Conservation (phyloP, 78 protist genomes). For the Neovahlkampfia damariscottae region DNA sequence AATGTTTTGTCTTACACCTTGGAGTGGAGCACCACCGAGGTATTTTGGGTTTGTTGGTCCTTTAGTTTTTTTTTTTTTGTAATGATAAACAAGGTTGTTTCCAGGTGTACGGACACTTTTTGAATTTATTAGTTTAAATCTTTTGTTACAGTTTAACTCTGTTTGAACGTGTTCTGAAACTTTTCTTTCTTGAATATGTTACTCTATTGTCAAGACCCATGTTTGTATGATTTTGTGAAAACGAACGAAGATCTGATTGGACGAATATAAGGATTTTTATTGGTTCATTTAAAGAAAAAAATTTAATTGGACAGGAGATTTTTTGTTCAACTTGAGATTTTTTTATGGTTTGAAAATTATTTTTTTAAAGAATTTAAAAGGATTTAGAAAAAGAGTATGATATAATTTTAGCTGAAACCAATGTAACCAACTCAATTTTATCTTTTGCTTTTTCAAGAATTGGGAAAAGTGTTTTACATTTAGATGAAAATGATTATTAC, state of each 20-base stretch:
- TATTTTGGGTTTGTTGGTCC: slow-evolving; percentile 56
- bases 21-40: slow-evolving; percentile 61
- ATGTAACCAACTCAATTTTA: too few species aligned
- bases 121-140: background rate
- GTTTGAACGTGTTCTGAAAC: background rate
- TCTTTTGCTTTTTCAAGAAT: background rate
- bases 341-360: too few species aligned
- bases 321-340: too few species aligned
- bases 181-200: background rate
- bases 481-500: background rate
- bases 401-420: too few species aligned
- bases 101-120: slow-evolving; percentile 63
- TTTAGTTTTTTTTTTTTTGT: slow-evolving; percentile 58
- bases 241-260: too few species aligned
- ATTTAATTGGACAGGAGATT: too few species aligned
- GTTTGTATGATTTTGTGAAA: too few species aligned
- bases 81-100: slow-evolving; percentile 47
- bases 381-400: too few species aligned
- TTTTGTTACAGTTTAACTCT: background rate
- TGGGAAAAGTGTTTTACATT: background rate
- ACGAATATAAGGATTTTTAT: too few species aligned
- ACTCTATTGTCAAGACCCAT: background rate
- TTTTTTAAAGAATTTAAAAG: too few species aligned
- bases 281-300: too few species aligned
- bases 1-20: slow-evolving; percentile 47